Evolutionary conservation across 2,329 filamentous ascomycete species (phyloP).

Genomic region (Lithohypha guttulata): DNA sequence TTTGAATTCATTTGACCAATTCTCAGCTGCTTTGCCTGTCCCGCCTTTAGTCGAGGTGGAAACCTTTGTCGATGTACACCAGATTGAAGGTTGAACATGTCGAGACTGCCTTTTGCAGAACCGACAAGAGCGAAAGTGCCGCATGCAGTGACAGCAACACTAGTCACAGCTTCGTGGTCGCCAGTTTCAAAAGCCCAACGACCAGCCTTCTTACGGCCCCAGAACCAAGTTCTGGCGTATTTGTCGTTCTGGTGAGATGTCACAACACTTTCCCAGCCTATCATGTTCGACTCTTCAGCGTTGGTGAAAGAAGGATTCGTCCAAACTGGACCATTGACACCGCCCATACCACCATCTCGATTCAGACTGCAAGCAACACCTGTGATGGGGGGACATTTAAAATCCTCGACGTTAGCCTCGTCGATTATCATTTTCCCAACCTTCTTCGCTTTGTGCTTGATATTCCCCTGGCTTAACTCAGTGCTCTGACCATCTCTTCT

Average conservation of each 20-base stretch:
- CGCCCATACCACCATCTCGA: conserved; percentile 85
- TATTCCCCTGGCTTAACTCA: conserved; percentile 81
- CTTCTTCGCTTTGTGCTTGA: conserved; percentile 84
- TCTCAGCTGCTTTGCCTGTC: conserved; percentile 66
- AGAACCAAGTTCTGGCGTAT: conserved; percentile 91
- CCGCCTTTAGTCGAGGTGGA: conserved; percentile 65
- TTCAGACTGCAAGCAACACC: conserved; percentile 87
- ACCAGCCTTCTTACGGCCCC: conserved; percentile 86
- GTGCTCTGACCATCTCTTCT: conserved; percentile 87
- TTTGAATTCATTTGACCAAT: conserved; percentile 46
- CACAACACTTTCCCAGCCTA: conserved; percentile 93
- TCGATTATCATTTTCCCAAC: conserved; percentile 19
- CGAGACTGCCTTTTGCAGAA: conserved; percentile 69
- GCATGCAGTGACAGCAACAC: conserved; percentile 79
- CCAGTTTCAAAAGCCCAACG: conserved; percentile 85
- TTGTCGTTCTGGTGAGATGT: conserved; percentile 82
- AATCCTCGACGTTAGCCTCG: conserved; percentile 28
- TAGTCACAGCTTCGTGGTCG: conserved; percentile 48
- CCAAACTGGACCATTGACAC: conserved; percentile 71
- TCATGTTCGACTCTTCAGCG: conserved; percentile 63
- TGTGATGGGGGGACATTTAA: conserved; percentile 87
- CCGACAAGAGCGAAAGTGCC: conserved; percentile 90
- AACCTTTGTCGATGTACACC: conserved; percentile 80
- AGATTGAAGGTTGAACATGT: conserved; percentile 96
- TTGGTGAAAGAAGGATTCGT: conserved; percentile 59